A percentile compares a stretch with the other conserved stretches of the same genome.
Evolutionary conservation across 2,329 filamentous ascomycete genomes (phyloP).

Genomic region (Colletotrichum horii): DNA sequence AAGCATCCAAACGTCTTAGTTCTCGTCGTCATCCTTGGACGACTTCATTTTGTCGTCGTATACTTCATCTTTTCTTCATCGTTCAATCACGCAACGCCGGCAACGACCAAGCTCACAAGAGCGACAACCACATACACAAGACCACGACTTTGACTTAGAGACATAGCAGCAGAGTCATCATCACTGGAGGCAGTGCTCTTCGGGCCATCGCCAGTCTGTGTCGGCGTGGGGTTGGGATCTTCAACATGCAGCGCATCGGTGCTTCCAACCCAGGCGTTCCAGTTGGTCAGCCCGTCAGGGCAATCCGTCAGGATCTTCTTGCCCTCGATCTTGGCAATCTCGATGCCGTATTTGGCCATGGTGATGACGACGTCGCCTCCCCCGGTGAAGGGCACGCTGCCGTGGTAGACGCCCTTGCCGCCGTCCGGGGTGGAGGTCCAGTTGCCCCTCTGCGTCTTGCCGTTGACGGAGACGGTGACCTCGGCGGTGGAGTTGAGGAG

Average conservation of each 20-base stretch:
- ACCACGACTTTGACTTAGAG: not conserved
- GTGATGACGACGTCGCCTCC: slow-evolving; percentile 37
- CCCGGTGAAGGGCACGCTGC: slow-evolving; percentile 28
- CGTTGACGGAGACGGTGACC: slow-evolving; percentile 31
- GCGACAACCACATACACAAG: not conserved
- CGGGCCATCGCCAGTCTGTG: slow-evolving; percentile 7
- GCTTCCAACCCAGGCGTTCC: slow-evolving; percentile 22
- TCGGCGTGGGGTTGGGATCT: slow-evolving; percentile 8
- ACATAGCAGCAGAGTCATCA: not conserved
- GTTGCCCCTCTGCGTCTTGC: slow-evolving; percentile 21
- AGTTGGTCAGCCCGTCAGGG: slow-evolving; percentile 16
- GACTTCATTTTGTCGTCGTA: fast-evolving
- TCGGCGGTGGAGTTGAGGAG: slow-evolving; percentile 25
- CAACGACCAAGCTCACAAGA: not conserved
- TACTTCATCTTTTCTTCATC: not conserved
- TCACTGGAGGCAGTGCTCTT: not conserved
- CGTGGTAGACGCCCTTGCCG: slow-evolving; percentile 35
- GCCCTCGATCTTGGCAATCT: slow-evolving; percentile 17
- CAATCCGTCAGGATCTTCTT: slow-evolving; percentile 2
- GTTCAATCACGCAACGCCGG: not conserved
- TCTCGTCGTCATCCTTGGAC: fast-evolving
- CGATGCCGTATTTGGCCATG: slow-evolving; percentile 27
- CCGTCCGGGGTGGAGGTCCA: not conserved
- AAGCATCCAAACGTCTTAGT: fast-evolving
- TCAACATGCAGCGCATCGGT: slow-evolving; percentile 9